A percentile compares a stretch with the other conserved stretches of the same genome.
These are phyloP conservation scores for Saccharomyces cerevisiae DNA, from an alignment of 805 yeast species.

Conservation along the genomic window DNA sequence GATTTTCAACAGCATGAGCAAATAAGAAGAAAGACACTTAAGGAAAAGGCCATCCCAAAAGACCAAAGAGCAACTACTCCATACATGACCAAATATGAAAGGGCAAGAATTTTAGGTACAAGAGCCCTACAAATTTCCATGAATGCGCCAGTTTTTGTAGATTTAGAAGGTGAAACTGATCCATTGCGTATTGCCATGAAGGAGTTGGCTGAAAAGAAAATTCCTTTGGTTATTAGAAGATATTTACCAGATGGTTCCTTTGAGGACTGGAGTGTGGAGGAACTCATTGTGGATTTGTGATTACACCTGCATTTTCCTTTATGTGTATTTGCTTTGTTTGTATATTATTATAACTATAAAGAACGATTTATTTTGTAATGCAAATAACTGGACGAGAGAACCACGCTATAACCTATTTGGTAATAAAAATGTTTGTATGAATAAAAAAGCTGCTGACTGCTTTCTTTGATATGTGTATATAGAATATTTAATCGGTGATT, in stretches of 20 bases:
- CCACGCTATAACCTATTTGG: background rate
- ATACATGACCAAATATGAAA: conserved; percentile 96
- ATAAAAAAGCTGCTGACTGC: background rate
- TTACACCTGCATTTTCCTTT: background rate
- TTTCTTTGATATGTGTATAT: background rate
- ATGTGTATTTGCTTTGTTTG: background rate
- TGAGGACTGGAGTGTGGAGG: conserved; percentile 99
- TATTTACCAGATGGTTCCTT: conserved; percentile 93
- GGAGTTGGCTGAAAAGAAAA: conserved; percentile 88
- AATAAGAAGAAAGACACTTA: conserved; percentile 52
- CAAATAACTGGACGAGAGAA: background rate
- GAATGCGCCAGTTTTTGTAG: conserved; percentile 97
- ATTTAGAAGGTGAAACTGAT: conserved; percentile 97
- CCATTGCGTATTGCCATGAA: conserved; percentile 97
- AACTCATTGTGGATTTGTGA: conserved; percentile 77
- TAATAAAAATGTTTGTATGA: background rate
- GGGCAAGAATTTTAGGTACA: conserved; percentile 96
- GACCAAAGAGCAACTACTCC: conserved; percentile 93
- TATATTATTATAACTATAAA: background rate
- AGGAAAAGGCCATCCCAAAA: conserved; percentile 79
- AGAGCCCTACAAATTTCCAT: conserved; percentile 94
- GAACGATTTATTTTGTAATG: background rate
- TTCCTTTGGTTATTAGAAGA: conserved; percentile 91
- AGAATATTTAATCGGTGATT: conserved; percentile 22
- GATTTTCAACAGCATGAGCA: conserved; percentile 35